A percentile compares a stretch with the other conserved stretches of the same genome.
phyloP scores from a whole-genome alignment of 2,329 filamentous ascomycete genomes.

The Coccinonectria pachysandricola region DNA sequence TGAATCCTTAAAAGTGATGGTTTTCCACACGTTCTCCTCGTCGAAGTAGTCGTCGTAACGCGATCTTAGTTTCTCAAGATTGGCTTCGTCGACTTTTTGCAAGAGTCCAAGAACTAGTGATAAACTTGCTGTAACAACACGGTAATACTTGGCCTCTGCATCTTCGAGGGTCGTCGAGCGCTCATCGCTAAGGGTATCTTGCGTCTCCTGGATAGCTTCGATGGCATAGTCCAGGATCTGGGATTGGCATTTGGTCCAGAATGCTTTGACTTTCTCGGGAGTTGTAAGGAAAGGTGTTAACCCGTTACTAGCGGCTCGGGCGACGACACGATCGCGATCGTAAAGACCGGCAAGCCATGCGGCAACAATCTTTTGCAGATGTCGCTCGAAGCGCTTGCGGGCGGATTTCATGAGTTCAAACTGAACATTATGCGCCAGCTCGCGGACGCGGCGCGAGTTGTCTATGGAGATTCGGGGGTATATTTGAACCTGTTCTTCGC shows the following conservation, averaged over 20 bases:
- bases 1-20: conserved; percentile 52
- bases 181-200: conserved; percentile 79
- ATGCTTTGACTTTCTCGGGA: conserved; percentile 63
- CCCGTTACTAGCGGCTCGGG: conserved; percentile 67
- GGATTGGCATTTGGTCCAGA: conserved; percentile 73
- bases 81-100: conserved; percentile 34
- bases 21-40: conserved; percentile 56
- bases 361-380: conserved; percentile 67
- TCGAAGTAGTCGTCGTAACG: conserved; percentile 58
- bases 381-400: conserved; percentile 74
- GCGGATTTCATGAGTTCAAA: conserved; percentile 48
- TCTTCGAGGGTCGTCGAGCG: conserved; percentile 77
- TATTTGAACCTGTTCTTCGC: conserved; percentile 55
- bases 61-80: conserved; percentile 48
- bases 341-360: conserved; percentile 88
- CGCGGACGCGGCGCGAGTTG: conserved; percentile 75
- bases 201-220: conserved; percentile 70
- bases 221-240: conserved; percentile 75
- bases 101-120: conserved; percentile 45
- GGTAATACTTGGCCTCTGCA: conserved; percentile 71
- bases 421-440: conserved; percentile 71
- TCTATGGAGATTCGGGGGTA: conserved; percentile 90
- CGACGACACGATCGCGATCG: conserved; percentile 70
- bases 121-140: conserved; percentile 53
- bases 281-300: conserved; percentile 66